phyloP scores from a whole-genome alignment of 495 filamentous ascomycete genomes.

The Chaetomium tenue region DNA sequence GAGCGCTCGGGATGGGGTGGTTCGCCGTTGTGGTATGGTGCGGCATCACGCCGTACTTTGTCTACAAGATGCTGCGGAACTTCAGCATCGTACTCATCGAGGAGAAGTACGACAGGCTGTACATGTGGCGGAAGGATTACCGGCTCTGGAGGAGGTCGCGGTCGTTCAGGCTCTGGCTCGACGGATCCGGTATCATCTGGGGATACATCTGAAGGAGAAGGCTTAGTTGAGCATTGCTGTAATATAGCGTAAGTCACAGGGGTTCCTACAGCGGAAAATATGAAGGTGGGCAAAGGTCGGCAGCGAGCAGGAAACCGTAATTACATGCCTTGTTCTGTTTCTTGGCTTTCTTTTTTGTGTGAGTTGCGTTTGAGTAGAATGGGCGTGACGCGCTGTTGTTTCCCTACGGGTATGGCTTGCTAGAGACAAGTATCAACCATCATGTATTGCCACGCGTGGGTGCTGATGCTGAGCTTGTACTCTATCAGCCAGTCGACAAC shows the following conservation, averaged over 20 bases:
- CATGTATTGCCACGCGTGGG: too few relatives aligned
- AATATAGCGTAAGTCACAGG: neutral
- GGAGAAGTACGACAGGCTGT: conserved; percentile 53
- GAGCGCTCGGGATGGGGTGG: conserved; percentile 51
- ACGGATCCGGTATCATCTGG: neutral
- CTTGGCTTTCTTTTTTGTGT: too few relatives aligned
- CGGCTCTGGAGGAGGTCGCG: conserved; percentile 56
- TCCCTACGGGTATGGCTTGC: too few relatives aligned
- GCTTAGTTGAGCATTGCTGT: neutral
- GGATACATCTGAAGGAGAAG: neutral
- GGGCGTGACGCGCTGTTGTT: too few relatives aligned
- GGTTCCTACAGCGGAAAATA: neutral
- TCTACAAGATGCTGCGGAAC: conserved; percentile 50
- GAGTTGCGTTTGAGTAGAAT: too few relatives aligned
- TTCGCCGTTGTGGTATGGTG: conserved; percentile 47
- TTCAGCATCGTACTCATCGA: conserved; percentile 61
- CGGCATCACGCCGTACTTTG: conserved; percentile 52
- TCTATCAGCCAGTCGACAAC: too few relatives aligned
- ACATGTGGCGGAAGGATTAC: conserved; percentile 51
- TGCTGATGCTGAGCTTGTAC: too few relatives aligned
- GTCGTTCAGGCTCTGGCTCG: conserved; percentile 4
- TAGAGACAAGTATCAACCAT: too few relatives aligned
- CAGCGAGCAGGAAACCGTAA: neutral
- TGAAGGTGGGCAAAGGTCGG: neutral
- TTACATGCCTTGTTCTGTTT: neutral